Conservation (phyloP, 2,329 filamentous ascomycete species). For the Calonectria multiphialidica region DNA sequence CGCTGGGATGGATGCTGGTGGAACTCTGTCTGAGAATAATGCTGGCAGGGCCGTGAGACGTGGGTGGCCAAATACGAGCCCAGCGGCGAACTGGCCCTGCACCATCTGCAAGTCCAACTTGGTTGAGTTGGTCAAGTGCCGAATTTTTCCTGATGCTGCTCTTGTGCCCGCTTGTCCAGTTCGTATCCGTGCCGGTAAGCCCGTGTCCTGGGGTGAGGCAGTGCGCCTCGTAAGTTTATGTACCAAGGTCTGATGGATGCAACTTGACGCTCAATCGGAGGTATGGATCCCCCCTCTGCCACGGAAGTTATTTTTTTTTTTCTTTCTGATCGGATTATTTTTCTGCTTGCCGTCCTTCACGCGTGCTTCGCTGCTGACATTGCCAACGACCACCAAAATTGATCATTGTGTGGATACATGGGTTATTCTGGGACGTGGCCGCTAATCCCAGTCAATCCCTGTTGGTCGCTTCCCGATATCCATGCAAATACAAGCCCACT, state of each 20-base stretch:
- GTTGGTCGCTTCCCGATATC: not conserved
- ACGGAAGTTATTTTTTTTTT: not conserved
- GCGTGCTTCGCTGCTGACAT: slow-evolving; percentile 9
- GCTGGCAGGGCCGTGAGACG: slow-evolving; percentile 11
- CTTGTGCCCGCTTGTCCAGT: slow-evolving; percentile 8
- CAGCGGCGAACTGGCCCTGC: slow-evolving; percentile 16
- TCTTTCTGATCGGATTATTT: too few species aligned
- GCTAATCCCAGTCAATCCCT: not conserved
- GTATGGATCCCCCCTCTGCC: not conserved
- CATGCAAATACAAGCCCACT: not conserved
- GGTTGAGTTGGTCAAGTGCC: slow-evolving; percentile 7
- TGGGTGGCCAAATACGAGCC: slow-evolving; percentile 27
- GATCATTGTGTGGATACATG: slow-evolving; percentile 9
- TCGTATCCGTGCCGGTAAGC: slow-evolving; percentile 24
- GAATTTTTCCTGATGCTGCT: not conserved
- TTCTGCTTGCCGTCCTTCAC: not conserved
- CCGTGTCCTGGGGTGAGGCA: slow-evolving; percentile 9
- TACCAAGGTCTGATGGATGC: not conserved
- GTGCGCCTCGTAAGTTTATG: slow-evolving; percentile 7
- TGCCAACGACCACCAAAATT: not conserved
- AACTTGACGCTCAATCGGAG: not conserved
- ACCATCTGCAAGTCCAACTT: slow-evolving; percentile 9
- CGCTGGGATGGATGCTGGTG: slow-evolving; percentile 11
- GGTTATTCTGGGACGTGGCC: slow-evolving; percentile 11
- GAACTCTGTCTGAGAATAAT: slow-evolving; percentile 13